These are phyloP conservation scores for Leishmania amazonensis DNA, from an alignment of 208 protist species.

Conservation along the genomic window DNA sequence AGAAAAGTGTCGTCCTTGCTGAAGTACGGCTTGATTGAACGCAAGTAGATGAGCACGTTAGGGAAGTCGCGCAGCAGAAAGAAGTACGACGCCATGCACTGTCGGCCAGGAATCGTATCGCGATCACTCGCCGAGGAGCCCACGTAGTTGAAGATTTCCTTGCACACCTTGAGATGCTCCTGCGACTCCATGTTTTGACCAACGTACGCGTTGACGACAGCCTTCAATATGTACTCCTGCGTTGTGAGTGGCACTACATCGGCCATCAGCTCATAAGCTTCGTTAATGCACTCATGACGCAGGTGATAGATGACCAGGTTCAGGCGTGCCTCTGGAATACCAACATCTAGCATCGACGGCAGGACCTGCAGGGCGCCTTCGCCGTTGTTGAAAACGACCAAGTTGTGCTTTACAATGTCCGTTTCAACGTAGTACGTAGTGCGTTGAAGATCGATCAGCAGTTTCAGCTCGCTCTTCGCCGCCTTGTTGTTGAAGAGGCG, in stretches of 20 bases:
- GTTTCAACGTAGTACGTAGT: constrained; percentile 91
- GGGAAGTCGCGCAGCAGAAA: constrained; percentile 96
- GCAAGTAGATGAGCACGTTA: constrained; percentile 96
- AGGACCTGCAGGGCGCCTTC: constrained; percentile 96
- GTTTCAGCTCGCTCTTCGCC: constrained; percentile 92
- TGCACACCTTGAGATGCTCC: constrained; percentile 93
- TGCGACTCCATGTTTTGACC: constrained; percentile 90
- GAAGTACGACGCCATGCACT: constrained; percentile 98
- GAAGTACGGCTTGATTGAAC: constrained; percentile 97
- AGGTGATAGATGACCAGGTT: constrained; percentile 98
- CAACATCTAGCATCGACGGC: constrained; percentile 91
- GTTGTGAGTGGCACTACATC: constrained; percentile 92
- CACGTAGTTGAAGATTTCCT: constrained; percentile 97
- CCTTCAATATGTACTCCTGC: constrained; percentile 97
- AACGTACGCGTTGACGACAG: constrained; percentile 92
- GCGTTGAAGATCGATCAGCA: constrained; percentile 89
- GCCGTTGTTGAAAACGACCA: constrained; percentile 97
- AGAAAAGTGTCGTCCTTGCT: constrained; percentile 94
- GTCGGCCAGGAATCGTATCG: constrained; percentile 96
- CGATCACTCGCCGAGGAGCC: constrained; percentile 94
- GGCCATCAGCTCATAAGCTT: constrained; percentile 96
- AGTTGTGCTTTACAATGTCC: constrained; percentile 96
- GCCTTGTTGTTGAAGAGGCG: constrained; percentile 94
- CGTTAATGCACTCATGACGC: constrained; percentile 92
- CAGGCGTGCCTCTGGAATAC: constrained; percentile 95